Evolutionary conservation across 164 flowering plant genomes (phyloP).

Genomic region (Liriodendron chinense): DNA sequence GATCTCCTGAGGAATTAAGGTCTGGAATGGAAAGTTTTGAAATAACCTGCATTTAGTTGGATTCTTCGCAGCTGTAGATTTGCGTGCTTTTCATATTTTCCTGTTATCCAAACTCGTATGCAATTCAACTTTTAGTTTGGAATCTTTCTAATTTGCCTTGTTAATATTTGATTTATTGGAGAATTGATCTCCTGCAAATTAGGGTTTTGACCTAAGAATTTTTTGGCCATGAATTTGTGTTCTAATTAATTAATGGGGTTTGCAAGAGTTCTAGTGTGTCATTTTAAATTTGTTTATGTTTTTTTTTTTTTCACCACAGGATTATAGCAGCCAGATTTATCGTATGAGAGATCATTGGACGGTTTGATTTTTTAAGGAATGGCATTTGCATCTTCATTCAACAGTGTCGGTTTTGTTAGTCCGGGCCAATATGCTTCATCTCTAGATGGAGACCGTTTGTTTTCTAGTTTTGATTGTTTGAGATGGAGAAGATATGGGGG

Average conservation of each 20-base stretch:
- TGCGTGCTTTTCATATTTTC: too few species aligned
- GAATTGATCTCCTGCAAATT: background rate
- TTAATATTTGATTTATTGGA: background rate
- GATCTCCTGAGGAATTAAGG: background rate
- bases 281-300: too few species aligned
- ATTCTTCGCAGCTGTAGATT: too few species aligned
- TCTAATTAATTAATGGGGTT: background rate
- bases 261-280: too few species aligned
- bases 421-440: constrained; percentile 10
- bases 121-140: background rate
- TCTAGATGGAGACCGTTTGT: constrained; percentile 7
- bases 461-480: constrained; percentile 6
- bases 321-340: background rate
- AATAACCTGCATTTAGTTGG: too few species aligned
- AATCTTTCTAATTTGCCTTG: background rate
- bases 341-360: background rate
- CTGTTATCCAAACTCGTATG: background rate
- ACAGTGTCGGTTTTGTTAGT: constrained; percentile 10
- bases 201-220: background rate
- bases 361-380: constrained; percentile 6
- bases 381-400: constrained; percentile 24
- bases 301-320: constrained; percentile 2
- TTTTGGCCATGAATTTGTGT: background rate
- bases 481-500: constrained; percentile 7
- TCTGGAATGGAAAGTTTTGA: background rate